A percentile compares a stretch with the other conserved stretches of the same genome.
These are phyloP conservation scores for Earliella scabrosa DNA, from an alignment of 1,284 basidiomycete genomes.

Conservation along the genomic window DNA sequence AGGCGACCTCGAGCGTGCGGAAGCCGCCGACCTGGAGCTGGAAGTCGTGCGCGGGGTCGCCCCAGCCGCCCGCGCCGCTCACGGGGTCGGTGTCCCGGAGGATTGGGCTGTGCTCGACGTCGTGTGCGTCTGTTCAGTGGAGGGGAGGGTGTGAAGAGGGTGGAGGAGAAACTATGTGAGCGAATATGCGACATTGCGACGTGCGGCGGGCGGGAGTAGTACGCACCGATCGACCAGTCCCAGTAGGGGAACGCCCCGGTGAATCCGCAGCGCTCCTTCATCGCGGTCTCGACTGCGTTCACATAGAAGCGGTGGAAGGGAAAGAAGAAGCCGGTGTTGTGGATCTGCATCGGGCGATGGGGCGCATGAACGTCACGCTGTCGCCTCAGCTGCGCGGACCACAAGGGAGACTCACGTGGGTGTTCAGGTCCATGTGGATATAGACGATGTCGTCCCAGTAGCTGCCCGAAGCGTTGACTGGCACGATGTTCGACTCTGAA, in stretches of 20 bases:
- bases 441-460: constrained; percentile 44
- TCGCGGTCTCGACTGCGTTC: constrained; percentile 34
- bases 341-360: constrained; percentile 31
- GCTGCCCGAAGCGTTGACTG: constrained; percentile 37
- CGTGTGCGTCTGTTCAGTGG: constrained; percentile 32
- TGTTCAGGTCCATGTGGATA: constrained; percentile 42
- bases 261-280: constrained; percentile 40
- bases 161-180: no score
- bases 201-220: no score
- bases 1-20: constrained; percentile 34
- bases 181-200: no score
- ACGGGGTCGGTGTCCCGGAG: constrained; percentile 34
- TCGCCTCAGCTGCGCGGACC: no score
- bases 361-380: not conserved
- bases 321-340: constrained; percentile 41
- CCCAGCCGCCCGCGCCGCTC: constrained; percentile 44
- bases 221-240: constrained; percentile 42
- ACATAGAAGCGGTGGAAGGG: constrained; percentile 46
- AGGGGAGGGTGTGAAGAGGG: no score
- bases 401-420: constrained; percentile 20
- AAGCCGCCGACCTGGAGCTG: constrained; percentile 39
- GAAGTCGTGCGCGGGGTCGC: constrained; percentile 37
- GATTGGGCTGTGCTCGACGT: constrained; percentile 36
- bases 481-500: constrained; percentile 32
- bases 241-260: constrained; percentile 42